Evolutionary conservation across 768 basidiomycete genomes (phyloP), one percentile per base, ranked within the genome.

Genomic region (Pleurotus citrinopileatus): DNA sequence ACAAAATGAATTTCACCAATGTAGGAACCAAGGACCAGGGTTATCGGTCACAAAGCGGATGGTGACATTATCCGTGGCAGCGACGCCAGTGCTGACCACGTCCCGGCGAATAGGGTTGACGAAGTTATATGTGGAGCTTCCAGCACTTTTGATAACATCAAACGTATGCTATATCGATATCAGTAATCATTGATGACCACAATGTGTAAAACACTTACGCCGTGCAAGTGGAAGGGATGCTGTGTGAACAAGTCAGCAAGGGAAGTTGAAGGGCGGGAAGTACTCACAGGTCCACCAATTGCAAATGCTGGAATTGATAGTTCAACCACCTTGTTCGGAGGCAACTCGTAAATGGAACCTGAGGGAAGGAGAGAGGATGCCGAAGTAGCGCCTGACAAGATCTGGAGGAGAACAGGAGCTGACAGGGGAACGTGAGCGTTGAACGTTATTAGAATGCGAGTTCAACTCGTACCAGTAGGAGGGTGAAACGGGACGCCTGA

Each of bases 21-120:
- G 73, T 20, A 73, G 55, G 50, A 74, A 63, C 78, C 76, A 80
- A 2, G 77, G 76, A 2, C 81, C 81, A 32, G 79, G 63, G 52
- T 81, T 81, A 46, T 81, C 74, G 1, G 80, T 80, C 1, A 59
- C 63, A 60, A 81, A 82, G 1, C 81, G 69, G 54, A 84, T 73
- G 0, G 75, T 74, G 22, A 75, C 72, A 52, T 71, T 72, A 54
- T 71, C 70, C 1, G 64, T 67, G 0, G 55, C 52, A 12, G 57
- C 53, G 19, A 17, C 17, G 3, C 74, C 77, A 13, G 63, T 62
- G 45, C 59, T 69, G 36, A 70, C 70, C 0, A 71, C 70, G 52
- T 73, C 72, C 13, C 72, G 62, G 5, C 61, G 57, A 19, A 69
- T 59, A 12, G 64, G 64, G 44, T 84, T 82, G 28, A 55, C 63